phyloP scores from a whole-genome alignment of 768 basidiomycete genomes.

The Mycena galericulata region DNA sequence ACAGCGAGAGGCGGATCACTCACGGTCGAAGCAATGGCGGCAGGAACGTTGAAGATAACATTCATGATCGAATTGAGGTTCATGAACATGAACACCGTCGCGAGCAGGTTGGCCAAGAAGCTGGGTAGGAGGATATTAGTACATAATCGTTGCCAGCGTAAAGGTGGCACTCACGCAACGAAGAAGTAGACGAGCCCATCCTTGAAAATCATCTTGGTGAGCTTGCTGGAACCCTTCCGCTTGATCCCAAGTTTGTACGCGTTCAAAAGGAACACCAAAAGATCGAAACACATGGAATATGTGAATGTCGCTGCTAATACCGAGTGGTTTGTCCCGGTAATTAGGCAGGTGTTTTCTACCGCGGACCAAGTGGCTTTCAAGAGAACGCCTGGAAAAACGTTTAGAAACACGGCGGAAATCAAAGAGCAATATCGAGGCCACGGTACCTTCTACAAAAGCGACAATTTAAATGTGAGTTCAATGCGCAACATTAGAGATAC shows the following conservation, averaged over 20 bases:
- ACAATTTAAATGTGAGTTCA: too few relatives aligned
- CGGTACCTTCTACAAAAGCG: too few relatives aligned
- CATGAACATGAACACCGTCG: conserved; percentile 74
- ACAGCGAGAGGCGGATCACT: conserved; percentile 32
- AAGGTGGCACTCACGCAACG: conserved; percentile 65
- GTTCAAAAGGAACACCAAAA: conserved; percentile 69
- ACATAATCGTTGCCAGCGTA: neutral
- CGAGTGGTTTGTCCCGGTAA: conserved; percentile 69
- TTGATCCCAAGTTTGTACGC: conserved; percentile 65
- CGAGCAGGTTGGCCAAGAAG: conserved; percentile 57
- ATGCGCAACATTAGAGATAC: too few relatives aligned
- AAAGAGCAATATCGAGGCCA: neutral
- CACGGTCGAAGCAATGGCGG: conserved; percentile 66
- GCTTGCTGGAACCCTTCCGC: conserved; percentile 52
- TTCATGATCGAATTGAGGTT: conserved; percentile 77
- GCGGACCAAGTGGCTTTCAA: conserved; percentile 67
- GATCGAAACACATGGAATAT: conserved; percentile 82
- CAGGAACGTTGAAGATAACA: conserved; percentile 74
- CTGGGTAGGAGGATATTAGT: conserved; percentile 38
- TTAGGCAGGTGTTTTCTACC: conserved; percentile 61
- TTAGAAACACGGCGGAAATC: neutral
- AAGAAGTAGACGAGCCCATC: conserved; percentile 84
- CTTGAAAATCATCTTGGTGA: conserved; percentile 73
- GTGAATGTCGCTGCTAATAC: conserved; percentile 79
- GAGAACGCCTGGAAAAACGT: conserved; percentile 59